Base-by-base conservation (phyloP, 75 land plant species). In the Picea glauca region DNA sequence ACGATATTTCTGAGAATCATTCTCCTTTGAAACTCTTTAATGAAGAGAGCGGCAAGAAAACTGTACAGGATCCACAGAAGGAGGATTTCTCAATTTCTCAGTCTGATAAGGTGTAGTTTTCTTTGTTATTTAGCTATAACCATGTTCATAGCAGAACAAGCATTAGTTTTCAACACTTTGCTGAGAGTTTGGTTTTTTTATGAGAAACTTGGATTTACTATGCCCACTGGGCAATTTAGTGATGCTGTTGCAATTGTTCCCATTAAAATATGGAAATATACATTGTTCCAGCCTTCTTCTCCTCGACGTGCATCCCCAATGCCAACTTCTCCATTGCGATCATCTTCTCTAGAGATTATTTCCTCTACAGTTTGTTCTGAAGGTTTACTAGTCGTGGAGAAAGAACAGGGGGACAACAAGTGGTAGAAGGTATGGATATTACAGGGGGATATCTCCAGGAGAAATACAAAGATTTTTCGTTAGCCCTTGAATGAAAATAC, bases 231-330 rank as follows among this genome's bases (percentile, higher is more conserved):
- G 32, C 82, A 80, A 1, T 80, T 83, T 61, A 56, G 80, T 38
- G 86, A 82, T 11, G 43, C 66, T 40, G 13, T 82, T 46, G 85
- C 79, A 74, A 81, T 76, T 61, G 81, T 89, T 31, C 91, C 91
- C 6, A 82, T 87, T 0, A 89, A 89, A 76, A 89, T 86, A 67
- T 78, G 91, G 78, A 86, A 74, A 78, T 84, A 86, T 58, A 82
- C 89, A 64, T 8, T 60, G 14, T 14, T 20, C 20, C 61, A 60
- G 20, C 20, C 20, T 12, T 74, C 20, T 74, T 83, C 20, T 56
- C 78, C 56, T 70, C 84, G 84, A 13, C 62, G 40, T 18, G 46
- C 18, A 2, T 56, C 77, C 30, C 76, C 78, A 4, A 58, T 80
- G 58, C 75, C 81, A 8, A 32, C 62, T 12, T 62, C 33, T 26